Percentiles rank a stretch among this genome's conserved stretches.
phyloP scores from a whole-genome alignment of 192 early-diverging fungal species.

The Globomyces pollinis-pini region DNA sequence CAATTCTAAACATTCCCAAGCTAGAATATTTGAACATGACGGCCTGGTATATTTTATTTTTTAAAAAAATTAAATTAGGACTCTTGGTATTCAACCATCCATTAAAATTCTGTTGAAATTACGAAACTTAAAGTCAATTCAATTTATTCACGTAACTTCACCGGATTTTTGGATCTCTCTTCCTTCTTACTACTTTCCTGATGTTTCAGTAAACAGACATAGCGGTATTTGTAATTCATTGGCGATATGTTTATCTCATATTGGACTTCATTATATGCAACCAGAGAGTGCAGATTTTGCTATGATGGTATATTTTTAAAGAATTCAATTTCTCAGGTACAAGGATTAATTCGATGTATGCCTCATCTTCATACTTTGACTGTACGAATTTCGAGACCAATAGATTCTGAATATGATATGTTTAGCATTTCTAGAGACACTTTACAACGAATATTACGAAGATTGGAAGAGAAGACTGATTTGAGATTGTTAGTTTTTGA shows the following conservation, averaged over 20 bases:
- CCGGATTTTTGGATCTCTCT: constrained; percentile 24
- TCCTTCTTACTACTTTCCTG: constrained; percentile 11
- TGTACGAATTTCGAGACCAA: constrained; percentile 19
- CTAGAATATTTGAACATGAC: constrained; percentile 6
- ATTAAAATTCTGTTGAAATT: neutral
- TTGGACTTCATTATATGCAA: constrained; percentile 25
- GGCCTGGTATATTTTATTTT: too few species aligned
- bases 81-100: neutral
- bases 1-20: neutral
- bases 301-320: constrained; percentile 23
- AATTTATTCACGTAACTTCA: constrained; percentile 21
- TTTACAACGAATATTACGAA: constrained; percentile 12
- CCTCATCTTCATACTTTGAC: constrained; percentile 13
- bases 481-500: neutral
- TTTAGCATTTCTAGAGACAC: constrained; percentile 19
- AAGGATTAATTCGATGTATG: constrained; percentile 26
- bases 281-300: constrained; percentile 23
- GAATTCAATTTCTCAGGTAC: too few species aligned
- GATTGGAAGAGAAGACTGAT: constrained; percentile 9
- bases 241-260: too few species aligned
- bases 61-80: too few species aligned
- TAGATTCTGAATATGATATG: constrained; percentile 20
- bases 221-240: too few species aligned
- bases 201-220: neutral
- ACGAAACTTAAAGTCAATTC: constrained; percentile 7